Evolutionary conservation across 1,139 yeast genomes (phyloP), one percentile per base, ranked within the genome.

Genomic region (Citeromyces hawaiiensis): DNA sequence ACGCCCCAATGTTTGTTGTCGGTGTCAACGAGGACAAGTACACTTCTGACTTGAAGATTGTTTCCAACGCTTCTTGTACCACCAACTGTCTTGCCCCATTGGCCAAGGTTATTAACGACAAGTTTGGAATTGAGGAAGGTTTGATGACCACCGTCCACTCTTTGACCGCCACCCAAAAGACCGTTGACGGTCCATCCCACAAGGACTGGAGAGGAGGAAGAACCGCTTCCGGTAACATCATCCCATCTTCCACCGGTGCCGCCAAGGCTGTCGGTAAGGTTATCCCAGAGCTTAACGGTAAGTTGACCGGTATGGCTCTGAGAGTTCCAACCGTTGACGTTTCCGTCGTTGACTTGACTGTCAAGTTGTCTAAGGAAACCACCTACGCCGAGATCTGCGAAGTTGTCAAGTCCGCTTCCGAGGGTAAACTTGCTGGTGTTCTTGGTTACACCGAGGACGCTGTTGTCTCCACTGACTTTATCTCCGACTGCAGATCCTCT

Each of bases 181-280:
- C 91, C 47, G 93, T 82, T 52, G 93, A 82, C 64, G 93, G 93
- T 75, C 88, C 93, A 63, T 82, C 93, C 66, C 87, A 80, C 76
- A 82, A 82, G 73, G 93, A 82, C 72, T 82, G 93, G 93, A 80
- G 93, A 80, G 93, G 91, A 68, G 93, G 93, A 66, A 77, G 93
- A 75, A 81, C 91, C 56, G 93, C 93, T 60, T 79, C 88, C 50
- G 93, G 86, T 63, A 82, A 82, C 80, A 82, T 82, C 60, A 82
- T 82, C 57, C 93, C 93, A 66, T 80, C 91, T 41, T 79, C 91
- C 50, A 82, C 93, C 47, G 93, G 93, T 76, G 93, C 93, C 54
- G 93, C 93, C 54, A 82, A 82, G 76, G 91, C 91, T 56, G 93
- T 82, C 55, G 91, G 91, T 69, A 81, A 81, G 70, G 93, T 82